Base-by-base conservation (phyloP, 1,284 basidiomycete species). In the Malassezia sp. region DNA sequence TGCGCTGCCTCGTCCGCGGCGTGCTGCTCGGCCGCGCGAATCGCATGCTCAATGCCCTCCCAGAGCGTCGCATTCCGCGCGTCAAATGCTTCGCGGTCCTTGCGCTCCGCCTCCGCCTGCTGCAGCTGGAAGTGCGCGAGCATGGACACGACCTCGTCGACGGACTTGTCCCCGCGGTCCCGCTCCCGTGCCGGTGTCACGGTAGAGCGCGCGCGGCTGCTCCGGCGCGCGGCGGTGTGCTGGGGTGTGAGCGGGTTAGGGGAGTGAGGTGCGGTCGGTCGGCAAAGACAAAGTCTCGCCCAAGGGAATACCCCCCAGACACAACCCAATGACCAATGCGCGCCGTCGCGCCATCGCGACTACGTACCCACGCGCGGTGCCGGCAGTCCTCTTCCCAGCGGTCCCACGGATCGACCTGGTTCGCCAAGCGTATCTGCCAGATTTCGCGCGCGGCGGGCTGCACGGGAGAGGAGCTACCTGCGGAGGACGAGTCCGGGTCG, bases 31-130 rank as follows among this genome's bases (percentile, higher is more conserved):
- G 60, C 67, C 2, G 56, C 52, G 2, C 59, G 56, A 38, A 70
- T 68, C 12, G 54, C 54, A 3, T 49, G 46, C 28, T 70, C 65
- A 35, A 70, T 64, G 23, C 54, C 59, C 4, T 59, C 53, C 67
- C 67, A 70, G 7, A 70, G 55, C 9, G 36, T 46, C 21, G 57
- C 52, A 38, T 67, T 61, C 4, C 61, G 58, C 21, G 53, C 49
- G 38, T 70, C 63, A 21, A 67, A 70, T 4, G 56, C 63, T 9
- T 49, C 47, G 14, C 57, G 50, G 9, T 58, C 53, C 9, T 56
- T 49, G n/a, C 47, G 44, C 14, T 70, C 63, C 22, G 56, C 43
- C 34, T 57, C 53, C 0, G 47, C 41, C 18, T 58, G 53, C 12
- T 58, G 43, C 39, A 67, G 45, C 42, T 59, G 53, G 23, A 70